A percentile compares a stretch with the other conserved stretches of the same genome.
Conservation (phyloP, 129 eudicot genomes). For the Rutidosis leptorrhynchoides region DNA sequence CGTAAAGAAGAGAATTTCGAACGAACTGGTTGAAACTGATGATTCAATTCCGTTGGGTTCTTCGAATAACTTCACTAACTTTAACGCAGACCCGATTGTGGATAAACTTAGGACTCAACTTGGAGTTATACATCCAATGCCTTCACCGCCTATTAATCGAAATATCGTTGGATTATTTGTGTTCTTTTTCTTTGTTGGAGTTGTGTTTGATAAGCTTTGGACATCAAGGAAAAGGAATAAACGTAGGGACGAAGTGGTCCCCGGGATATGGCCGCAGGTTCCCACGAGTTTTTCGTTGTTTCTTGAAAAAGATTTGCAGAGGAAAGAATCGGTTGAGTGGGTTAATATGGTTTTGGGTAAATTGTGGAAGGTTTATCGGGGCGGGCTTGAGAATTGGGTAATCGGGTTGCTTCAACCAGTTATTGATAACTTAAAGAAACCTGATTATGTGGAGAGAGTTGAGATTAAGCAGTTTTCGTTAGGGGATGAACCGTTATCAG, state of each 20-base stretch:
- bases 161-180: conserved; percentile 73
- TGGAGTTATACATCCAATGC: conserved; percentile 89
- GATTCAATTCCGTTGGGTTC: conserved; percentile 32
- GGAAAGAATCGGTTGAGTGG: conserved; percentile 99
- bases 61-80: conserved; percentile 49
- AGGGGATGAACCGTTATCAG: conserved; percentile 90
- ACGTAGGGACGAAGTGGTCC: conserved; percentile 36
- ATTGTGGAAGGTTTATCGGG: conserved; percentile 92
- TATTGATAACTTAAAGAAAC: conserved; percentile 80
- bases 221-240: conserved; percentile 54
- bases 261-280: conserved; percentile 61
- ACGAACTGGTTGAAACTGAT: conserved; percentile 39
- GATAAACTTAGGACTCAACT: conserved; percentile 90
- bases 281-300: conserved; percentile 67
- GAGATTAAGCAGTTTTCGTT: conserved; percentile 91
- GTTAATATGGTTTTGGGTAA: conserved; percentile 98
- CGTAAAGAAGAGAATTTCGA: conserved; percentile 43
- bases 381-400: conserved; percentile 91
- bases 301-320: conserved; percentile 91
- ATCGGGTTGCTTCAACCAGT: conserved; percentile 88
- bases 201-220: conserved; percentile 84
- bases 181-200: conserved; percentile 93
- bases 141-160: conserved; percentile 79
- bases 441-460: conserved; percentile 92
- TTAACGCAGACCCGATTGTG: conserved; percentile 81